Evolutionary conservation across 2,329 filamentous ascomycete genomes (phyloP).

Genomic region (Talaromyces funiculosus): DNA sequence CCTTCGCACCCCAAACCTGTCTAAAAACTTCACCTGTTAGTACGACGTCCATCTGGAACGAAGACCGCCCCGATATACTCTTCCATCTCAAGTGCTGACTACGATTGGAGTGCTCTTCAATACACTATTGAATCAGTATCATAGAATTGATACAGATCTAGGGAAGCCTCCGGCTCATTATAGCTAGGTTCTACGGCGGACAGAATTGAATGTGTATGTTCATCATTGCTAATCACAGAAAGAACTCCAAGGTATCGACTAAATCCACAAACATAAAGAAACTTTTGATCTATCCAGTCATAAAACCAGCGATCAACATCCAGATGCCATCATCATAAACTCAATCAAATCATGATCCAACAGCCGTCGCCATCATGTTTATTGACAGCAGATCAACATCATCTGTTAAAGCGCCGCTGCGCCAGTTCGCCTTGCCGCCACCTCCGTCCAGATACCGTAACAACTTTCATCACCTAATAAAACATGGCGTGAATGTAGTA

Average conservation of each 20-base stretch:
- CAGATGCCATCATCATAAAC: constrained; percentile 3
- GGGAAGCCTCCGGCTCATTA: background rate
- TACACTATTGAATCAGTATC: background rate
- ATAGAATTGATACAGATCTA: background rate
- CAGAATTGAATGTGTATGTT: background rate
- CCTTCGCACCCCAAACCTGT: no score
- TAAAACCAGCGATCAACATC: constrained; percentile 10
- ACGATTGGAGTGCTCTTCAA: background rate
- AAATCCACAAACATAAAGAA: constrained; percentile 13
- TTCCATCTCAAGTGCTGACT: background rate
- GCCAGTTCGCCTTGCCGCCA: constrained; percentile 4
- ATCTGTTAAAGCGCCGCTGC: constrained; percentile 8
- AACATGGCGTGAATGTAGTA: constrained; percentile 12
- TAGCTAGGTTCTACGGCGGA: background rate
- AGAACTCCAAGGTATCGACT: constrained; percentile 14
- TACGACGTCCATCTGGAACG: no score
- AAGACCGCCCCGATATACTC: background rate
- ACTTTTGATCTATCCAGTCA: constrained; percentile 14
- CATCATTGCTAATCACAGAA: constrained; percentile 6
- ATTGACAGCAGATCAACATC: constrained; percentile 3
- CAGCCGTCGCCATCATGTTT: background rate
- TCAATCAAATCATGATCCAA: constrained; percentile 2
- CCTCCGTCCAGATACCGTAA: constrained; percentile 1
- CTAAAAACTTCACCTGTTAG: no score
- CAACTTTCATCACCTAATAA: constrained; percentile 14